phyloP scores from a whole-genome alignment of 176 grass and related monocot genomes.

The Raddia distichophylla region DNA sequence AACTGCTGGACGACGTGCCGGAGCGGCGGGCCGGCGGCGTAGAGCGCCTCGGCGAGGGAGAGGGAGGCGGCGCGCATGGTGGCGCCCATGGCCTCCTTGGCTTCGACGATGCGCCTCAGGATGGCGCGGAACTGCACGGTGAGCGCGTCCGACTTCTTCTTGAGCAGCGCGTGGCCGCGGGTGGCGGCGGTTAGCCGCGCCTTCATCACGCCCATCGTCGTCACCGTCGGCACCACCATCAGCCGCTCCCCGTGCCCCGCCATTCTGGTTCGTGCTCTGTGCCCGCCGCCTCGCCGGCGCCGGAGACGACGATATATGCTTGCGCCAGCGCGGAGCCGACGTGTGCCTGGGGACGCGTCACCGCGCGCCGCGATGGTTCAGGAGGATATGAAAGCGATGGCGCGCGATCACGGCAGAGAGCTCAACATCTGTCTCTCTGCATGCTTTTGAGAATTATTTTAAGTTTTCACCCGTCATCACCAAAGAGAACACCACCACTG shows the following conservation, averaged over 20 bases:
- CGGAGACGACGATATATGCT: not conserved
- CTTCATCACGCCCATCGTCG: slow-evolving; percentile 76
- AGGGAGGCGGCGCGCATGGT: slow-evolving; percentile 71
- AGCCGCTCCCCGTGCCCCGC: slow-evolving; percentile 67
- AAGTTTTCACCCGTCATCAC: not conserved
- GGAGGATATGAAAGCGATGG: slow-evolving; percentile 11
- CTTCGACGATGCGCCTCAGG: slow-evolving; percentile 65
- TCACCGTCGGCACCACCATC: slow-evolving; percentile 79
- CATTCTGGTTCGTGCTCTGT: slow-evolving; percentile 29
- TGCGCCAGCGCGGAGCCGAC: not conserved
- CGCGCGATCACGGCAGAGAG: not conserved
- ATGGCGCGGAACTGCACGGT: slow-evolving; percentile 71
- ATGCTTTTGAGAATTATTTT: not conserved
- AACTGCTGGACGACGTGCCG: slow-evolving; percentile 66
- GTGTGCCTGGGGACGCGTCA: not conserved
- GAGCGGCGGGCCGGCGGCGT: slow-evolving; percentile 57
- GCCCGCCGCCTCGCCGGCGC: not conserved
- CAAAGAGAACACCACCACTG: not conserved
- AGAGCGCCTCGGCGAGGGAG: slow-evolving; percentile 78
- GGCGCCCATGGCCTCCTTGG: slow-evolving; percentile 83
- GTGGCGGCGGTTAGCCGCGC: slow-evolving; percentile 63
- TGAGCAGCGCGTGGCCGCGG: slow-evolving; percentile 77
- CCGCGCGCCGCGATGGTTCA: slow-evolving; percentile 32
- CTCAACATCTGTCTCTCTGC: not conserved
- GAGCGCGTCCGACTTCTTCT: slow-evolving; percentile 93